Base-by-base conservation (phyloP, 176 grass and related monocot genomes). In the Saccharum spontaneum region DNA sequence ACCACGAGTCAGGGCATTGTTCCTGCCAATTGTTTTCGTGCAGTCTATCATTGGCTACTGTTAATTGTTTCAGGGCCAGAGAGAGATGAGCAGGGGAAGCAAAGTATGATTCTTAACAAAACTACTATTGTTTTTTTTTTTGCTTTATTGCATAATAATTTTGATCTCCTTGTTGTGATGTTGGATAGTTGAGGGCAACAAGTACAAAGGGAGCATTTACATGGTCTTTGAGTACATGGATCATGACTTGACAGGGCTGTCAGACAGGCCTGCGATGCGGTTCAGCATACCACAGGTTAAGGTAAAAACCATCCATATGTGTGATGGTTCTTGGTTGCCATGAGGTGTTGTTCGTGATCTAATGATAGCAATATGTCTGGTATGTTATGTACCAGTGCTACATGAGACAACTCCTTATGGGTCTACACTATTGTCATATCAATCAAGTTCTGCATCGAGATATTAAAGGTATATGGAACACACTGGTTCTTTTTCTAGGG, bases 361-460 rank as follows among this genome's bases (percentile, higher is more conserved):
- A 50, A 69, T 75, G 34, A 54, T 78, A 40, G 4, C 16, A 6
- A 63, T 4, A 69, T 82, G 48, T 66, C 78, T 76, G 45, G 71
- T 87, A 68, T 81, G 55, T 63, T 69, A 49, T 86, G 78, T 82
- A 79, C 84, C 43, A 83, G 89, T 87, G 88, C 67, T 98, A 98
- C 87, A 95, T 98, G 96, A 95, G 54, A 80, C 96, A 98, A 68
- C 91, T 98, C 73, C 91, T 98, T 46, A 95, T 86, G 5, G 96
- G 96, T 20, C 90, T 98, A 59, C 83, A 94, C 67, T 98, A 95
- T 79, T 98, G 96, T 63, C 96, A 98, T 84, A 60, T 94, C 74
- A 94, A 98, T 66, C 89, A 95, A 87, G 96, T 98, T 52, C 88
- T 98, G 23, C 96, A 98, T 88, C 89, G 96, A 75, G 96, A 98